Evolutionary conservation across 768 basidiomycete species (phyloP), one percentile per base, ranked within the genome.

Genomic region (Hortiboletus flavorubellus): DNA sequence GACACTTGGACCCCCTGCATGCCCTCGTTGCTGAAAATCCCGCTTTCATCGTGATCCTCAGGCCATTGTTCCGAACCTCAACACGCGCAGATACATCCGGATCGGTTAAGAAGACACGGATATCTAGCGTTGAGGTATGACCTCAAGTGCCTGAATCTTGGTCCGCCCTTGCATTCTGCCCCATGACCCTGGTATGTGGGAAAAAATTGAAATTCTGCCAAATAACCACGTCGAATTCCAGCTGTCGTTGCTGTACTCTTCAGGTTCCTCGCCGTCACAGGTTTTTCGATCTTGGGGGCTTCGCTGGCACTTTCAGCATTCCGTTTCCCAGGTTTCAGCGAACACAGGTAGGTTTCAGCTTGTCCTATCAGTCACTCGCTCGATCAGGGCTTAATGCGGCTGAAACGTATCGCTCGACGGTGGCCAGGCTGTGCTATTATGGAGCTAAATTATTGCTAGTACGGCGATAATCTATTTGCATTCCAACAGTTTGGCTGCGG

Each of bases 401-500:
- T 63, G 58, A 68, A 70, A 59, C 66, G 55, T 57, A 59, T 65
- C 55, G 16, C 37, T 58, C 58, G 44, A 40, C 39, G 54, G 26
- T 54, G 58, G 29, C 39, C 40, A 21, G 21, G 21, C 21, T 52
- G 56, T 48, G 48, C 56, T 2, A 21, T 46, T 49, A 46, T 38
- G 48, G 63, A 16, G 44, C 16, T 38, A 61, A 43, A 12, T 18
- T 47, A 42, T 60, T 44, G 21, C 8, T 29, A 5, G 41, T 41
- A 43, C 55, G 58, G 26, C 26, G 5, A 26, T 26, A 26, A 64
- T 52, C 55, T 26, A 4, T 26, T 35, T 21, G 48, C 38, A 45
- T 6, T 35, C 40, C 46, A 46, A 49, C n/a, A 15, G 21, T 33
- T 35, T 47, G 37, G 44, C 59, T 51, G 56, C 55, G 59, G 70